Evolutionary conservation across 768 basidiomycete genomes (phyloP).

Genomic region (Candolleomyces eurysporus): DNA sequence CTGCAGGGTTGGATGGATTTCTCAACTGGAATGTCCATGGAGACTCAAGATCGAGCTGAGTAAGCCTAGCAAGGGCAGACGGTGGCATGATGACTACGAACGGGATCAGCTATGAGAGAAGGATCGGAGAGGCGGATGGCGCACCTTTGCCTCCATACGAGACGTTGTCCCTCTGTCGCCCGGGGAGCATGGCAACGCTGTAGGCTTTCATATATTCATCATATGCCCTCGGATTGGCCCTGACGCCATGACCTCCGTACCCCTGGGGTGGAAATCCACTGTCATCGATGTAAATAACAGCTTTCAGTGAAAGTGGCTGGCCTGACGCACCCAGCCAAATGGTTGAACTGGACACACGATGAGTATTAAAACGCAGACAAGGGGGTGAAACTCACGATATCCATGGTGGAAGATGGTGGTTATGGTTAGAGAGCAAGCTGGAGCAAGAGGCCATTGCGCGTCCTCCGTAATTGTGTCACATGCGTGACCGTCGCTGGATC

Average conservation of each 20-base stretch:
- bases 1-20: constrained; percentile 82
- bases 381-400: constrained; percentile 36
- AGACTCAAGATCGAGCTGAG: constrained; percentile 80
- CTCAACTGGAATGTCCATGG: constrained; percentile 98
- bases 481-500: constrained; percentile 31
- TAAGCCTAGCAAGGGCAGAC: constrained; percentile 86
- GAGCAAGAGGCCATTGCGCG: constrained; percentile 13
- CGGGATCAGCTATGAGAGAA: constrained; percentile 8
- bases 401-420: constrained; percentile 30
- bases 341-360: constrained; percentile 33
- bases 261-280: constrained; percentile 53
- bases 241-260: constrained; percentile 41
- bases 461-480: constrained; percentile 25
- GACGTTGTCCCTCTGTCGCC: constrained; percentile 83
- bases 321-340: constrained; percentile 45
- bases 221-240: constrained; percentile 70
- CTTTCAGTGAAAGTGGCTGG: constrained; percentile 4
- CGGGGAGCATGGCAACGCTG: constrained; percentile 91
- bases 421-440: constrained; percentile 11
- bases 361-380: constrained; percentile 5
- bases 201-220: constrained; percentile 95
- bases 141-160: constrained; percentile 97
- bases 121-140: constrained; percentile 7
- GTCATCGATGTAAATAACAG: constrained; percentile 11
- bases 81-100: constrained; percentile 92